Evolutionary conservation across 257 asterid genomes (phyloP), one percentile per base, ranked within the genome.

Genomic region (Scutellaria barbata): DNA sequence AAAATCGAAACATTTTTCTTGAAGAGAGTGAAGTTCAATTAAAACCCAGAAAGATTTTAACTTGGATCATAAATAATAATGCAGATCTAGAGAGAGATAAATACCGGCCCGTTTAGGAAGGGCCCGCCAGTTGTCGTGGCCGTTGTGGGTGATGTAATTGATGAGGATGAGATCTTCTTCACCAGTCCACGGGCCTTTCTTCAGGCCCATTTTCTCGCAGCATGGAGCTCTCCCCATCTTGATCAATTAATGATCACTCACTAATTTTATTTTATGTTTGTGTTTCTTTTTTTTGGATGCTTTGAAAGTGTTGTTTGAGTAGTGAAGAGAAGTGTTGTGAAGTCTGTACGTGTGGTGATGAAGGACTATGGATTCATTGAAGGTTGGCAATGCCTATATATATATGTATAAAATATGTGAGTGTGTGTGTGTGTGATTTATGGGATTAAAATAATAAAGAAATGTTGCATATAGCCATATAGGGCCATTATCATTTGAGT

Each of bases 101-200:
- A 45, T 84, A 90, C 96, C 97, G 57, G 97, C 96, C 63, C 66
- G 81, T 81, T 89, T 89, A 51, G 97, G 97, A 13, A 91, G 95
- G 5, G 88, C 88, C 69, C 96, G 82, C 97, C 97, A 92, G 45
- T 92, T 89, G 14, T 78, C 90, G 75, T 86, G 92, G 67, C 96
- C 97, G 60, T 85, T 68, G 11, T 68, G 78, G 51, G 77, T 82
- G 83, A 92, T 81, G 72, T 69, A 85, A 57, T 82, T 77, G 56
- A 81, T 47, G 76, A 92, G 85, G 77, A 85, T 62, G 35, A 58
- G 79, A 68, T 89, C 97, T 83, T 92, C 97, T 58, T 92, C 90
- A 0, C 77, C 68, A 9, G 86, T 80, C 96, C 97, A 92, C 58
- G 93, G 90, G 65, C 97, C 97, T 84, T 80, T 89, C 83, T 89